Evolutionary conservation across 352 stramenopile species (phyloP), one percentile per base, ranked within the genome.

Genomic region (Phytophthora pisi): DNA sequence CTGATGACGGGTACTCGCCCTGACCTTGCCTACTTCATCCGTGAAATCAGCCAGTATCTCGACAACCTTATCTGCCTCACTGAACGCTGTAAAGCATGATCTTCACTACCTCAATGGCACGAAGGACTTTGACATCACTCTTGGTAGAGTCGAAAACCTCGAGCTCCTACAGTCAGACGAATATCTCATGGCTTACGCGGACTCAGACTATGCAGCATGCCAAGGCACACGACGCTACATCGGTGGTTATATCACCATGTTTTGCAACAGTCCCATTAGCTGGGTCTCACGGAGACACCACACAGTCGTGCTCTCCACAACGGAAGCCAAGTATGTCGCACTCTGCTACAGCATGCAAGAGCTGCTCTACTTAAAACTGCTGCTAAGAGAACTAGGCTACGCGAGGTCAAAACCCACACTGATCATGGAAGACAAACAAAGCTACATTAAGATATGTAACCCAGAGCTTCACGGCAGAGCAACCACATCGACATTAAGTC

Each of bases 351-450:
- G 53, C 11, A 60, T 60, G 38, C 53, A 60, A 51, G 11, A 60
- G 11, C 40, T 64, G 51, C 26, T 63, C 2, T 64, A 51, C 24
- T n/a, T 57, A 5, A 64, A 50, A 34, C 18, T 64, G 43, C 46
- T 47, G 31, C 34, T 56, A 57, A 57, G 15, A 56, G 57, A 64
- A 57, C 16, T 57, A 31, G 57, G 57, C 47, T 64, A 51, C 15
- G 15, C 53, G 0, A 64, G 57, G 47, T 51, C 47, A 40, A 66
- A 66, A 9, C 16, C 58, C 13, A 65, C 49, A 26, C 23, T 59
- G 40, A 66, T 54, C 16, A 11, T 54, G 13, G 61, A 68, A 59
- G 53, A 57, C 47, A 68, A 68, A 23, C 61, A 68, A 58, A 55
- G 30, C 34, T 62, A 13, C 36, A 68, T 62, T n/a, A 49, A 59